Evolutionary conservation across 495 filamentous ascomycete species (phyloP).

Genomic region (Penicillium subrubescens): DNA sequence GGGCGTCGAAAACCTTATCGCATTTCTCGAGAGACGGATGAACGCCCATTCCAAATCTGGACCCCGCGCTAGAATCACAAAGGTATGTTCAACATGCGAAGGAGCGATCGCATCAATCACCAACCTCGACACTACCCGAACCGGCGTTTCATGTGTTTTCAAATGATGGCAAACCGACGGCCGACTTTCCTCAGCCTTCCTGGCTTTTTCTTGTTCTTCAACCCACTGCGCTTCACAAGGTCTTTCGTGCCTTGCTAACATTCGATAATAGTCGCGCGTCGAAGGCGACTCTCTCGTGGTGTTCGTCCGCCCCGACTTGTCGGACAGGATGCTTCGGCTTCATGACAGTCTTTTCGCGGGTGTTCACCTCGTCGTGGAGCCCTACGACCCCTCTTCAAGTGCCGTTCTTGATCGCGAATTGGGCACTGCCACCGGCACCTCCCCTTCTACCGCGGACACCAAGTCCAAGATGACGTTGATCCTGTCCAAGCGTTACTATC

Average conservation of each 20-base stretch:
- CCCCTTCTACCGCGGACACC: constrained; percentile 46
- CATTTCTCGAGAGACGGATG: constrained; percentile 75
- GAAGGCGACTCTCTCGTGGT: constrained; percentile 71
- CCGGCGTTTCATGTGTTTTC: constrained; percentile 51
- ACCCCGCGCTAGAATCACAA: constrained; percentile 68
- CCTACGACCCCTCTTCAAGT: constrained; percentile 30
- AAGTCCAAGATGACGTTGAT: constrained; percentile 55
- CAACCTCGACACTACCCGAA: constrained; percentile 53
- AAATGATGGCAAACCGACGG: constrained; percentile 62
- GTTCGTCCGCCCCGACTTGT: constrained; percentile 63
- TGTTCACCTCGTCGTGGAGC: constrained; percentile 56
- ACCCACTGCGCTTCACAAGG: constrained; percentile 54
- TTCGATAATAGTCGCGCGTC: constrained; percentile 64
- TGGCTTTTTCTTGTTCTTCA: constrained; percentile 37
- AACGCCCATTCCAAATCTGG: constrained; percentile 57
- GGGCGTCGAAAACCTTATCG: constrained; percentile 67
- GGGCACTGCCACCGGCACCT: constrained; percentile 23
- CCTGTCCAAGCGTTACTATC: constrained; percentile 72
- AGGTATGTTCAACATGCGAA: constrained; percentile 71
- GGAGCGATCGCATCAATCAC: constrained; percentile 51
- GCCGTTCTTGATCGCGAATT: constrained; percentile 27
- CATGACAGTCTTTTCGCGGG: constrained; percentile 68
- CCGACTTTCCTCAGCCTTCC: constrained; percentile 44
- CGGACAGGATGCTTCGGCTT: constrained; percentile 60
- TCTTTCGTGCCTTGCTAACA: constrained; percentile 70